Percentiles rank a stretch among this genome's conserved stretches.
These are phyloP conservation scores for Centella asiatica DNA, from an alignment of 129 eudicot species.

Conservation along the genomic window DNA sequence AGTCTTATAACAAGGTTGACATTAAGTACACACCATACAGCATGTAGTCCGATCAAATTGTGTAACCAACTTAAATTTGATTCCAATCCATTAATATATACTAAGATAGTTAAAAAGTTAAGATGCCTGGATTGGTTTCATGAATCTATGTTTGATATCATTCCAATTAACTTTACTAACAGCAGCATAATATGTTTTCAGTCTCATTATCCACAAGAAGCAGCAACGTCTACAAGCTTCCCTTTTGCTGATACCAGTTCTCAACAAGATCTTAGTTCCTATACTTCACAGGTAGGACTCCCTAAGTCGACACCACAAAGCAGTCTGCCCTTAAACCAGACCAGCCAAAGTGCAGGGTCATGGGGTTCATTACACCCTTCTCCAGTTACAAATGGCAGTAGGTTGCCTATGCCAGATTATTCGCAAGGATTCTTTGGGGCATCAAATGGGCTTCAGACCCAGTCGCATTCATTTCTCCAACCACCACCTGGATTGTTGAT, in stretches of 20 bases:
- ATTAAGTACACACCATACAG: neutral
- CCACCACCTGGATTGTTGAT: slow-evolving; percentile 22
- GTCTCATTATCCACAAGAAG: slow-evolving; percentile 26
- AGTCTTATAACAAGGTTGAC: neutral
- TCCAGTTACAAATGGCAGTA: slow-evolving; percentile 14
- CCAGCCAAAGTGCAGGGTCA: slow-evolving; percentile 15
- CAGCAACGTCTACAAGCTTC: slow-evolving; percentile 19
- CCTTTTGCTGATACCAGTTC: slow-evolving; percentile 4
- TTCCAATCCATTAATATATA: neutral
- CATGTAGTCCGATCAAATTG: neutral
- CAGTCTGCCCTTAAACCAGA: slow-evolving; percentile 22
- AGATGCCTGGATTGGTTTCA: neutral
- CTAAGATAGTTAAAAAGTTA: neutral
- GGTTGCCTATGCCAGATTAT: slow-evolving; percentile 16
- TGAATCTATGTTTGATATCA: neutral
- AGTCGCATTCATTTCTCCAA: slow-evolving; percentile 24
- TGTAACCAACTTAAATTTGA: neutral
- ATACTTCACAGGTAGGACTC: slow-evolving; percentile 16
- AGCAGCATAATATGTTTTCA: neutral
- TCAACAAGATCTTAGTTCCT: slow-evolving; percentile 11
- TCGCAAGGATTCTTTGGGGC: slow-evolving; percentile 31
- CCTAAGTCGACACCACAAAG: slow-evolving; percentile 10
- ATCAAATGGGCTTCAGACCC: slow-evolving; percentile 20
- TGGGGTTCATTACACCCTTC: slow-evolving; percentile 11
- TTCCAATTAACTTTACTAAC: neutral